Evolutionary conservation across 352 stramenopile species (phyloP), one percentile per base, ranked within the genome.

Genomic region (Elongisporangium prolatum): DNA sequence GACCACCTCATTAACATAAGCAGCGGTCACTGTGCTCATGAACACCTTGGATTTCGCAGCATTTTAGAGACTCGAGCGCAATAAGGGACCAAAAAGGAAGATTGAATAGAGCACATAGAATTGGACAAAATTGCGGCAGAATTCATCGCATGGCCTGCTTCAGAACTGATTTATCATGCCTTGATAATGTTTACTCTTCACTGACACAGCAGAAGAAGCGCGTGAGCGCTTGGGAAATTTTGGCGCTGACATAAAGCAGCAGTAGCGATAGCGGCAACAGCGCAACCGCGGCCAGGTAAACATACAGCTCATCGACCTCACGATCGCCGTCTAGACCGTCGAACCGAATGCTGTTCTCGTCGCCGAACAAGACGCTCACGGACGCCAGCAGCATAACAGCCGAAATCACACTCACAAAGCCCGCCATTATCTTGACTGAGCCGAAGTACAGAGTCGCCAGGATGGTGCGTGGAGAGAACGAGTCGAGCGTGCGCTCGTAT

Each of bases 161-260:
- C n/a, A 7, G 0, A n/a, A 37, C 2, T 47, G 51, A 21, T 28
- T 24, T 59, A 52, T n/a, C 58, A 63, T 7, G 8, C 25, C 40
- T 17, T 25, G 11, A 24, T 28, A 34, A 38, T 47, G 16, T 8
- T 14, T 13, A n/a, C 13, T 21, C 47, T 67, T 55, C 49, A 28
- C 48, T 47, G 53, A 70, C 69, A 56, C 79, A 87, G 62, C 72
- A 86, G 57, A 84, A 81, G 61, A 82, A 84, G 16, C 76, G 71
- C 34, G 79, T 89, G 25, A 80, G 56, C 34, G 63, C 60, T 55
- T 84, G 77, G 18, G 76, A 69, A 48, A 80, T 54, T 7, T 68
- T 64, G 22, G 65, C 71, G 52, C 76, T 61, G 10, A 57, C 73
- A 54, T 87, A 73, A 17, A 84, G 52, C 59, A 80, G 34, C 13